Conservation (phyloP, 2,329 filamentous ascomycete genomes). For the Alternaria tenuissima region DNA sequence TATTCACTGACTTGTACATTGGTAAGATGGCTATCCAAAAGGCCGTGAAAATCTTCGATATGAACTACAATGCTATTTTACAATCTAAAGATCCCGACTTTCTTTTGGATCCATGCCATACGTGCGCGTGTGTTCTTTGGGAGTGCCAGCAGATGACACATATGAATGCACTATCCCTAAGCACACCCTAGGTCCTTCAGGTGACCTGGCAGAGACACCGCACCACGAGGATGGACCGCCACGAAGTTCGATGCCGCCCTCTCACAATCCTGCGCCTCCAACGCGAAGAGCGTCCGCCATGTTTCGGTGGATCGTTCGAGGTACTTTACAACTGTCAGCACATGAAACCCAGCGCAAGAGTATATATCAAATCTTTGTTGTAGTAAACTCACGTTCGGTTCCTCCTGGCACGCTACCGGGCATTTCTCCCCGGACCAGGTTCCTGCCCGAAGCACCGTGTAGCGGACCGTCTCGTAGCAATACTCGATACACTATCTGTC, state of each 20-base stretch:
- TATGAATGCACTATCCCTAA: neutral
- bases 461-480: neutral
- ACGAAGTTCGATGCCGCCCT: neutral
- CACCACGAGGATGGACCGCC: neutral
- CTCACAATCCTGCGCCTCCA: neutral
- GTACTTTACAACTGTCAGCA: neutral
- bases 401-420: neutral
- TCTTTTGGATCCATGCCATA: neutral
- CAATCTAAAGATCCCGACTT: neutral
- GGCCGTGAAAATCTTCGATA: fast-evolving
- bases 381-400: neutral
- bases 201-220: neutral
- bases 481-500: neutral
- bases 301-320: neutral
- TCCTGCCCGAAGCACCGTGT: neutral
- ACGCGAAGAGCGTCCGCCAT: neutral
- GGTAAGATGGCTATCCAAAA: fast-evolving
- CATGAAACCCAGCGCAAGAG: neutral
- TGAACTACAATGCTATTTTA: neutral
- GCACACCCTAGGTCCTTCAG: neutral
- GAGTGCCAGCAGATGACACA: neutral
- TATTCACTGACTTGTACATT: neutral
- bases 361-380: neutral
- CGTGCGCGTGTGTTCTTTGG: fast-evolving
- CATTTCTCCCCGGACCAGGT: neutral